phyloP scores from a whole-genome alignment of 2,329 filamentous ascomycete species.

The Beauveria sp. region DNA sequence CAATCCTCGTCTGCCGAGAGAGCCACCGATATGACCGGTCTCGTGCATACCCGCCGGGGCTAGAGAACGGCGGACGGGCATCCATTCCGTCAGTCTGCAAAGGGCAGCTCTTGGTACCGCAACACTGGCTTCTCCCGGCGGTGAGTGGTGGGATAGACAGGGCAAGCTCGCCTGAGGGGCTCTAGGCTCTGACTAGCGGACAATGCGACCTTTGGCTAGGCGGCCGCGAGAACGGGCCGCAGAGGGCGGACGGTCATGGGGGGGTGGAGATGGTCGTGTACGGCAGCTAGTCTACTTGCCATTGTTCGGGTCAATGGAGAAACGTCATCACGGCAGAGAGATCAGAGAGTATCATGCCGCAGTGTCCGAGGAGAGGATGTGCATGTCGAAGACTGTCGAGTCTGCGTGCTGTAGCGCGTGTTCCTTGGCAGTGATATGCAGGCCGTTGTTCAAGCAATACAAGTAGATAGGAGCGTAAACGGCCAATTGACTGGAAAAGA shows the following conservation, averaged over 20 bases:
- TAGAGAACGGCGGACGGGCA: background rate
- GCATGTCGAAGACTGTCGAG: background rate
- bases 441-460: background rate
- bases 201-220: constrained; percentile 5
- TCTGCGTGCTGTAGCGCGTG: background rate
- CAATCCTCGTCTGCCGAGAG: background rate
- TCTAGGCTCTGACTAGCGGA: background rate
- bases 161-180: background rate
- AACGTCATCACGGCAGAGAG: too few relatives aligned
- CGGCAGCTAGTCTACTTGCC: background rate
- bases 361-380: background rate
- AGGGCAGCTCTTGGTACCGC: background rate
- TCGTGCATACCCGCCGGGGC: constrained; percentile 13
- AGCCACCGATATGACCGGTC: constrained; percentile 1
- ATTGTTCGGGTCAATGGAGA: background rate
- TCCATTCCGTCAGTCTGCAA: background rate
- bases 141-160: background rate
- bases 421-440: background rate
- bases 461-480: background rate
- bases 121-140: background rate
- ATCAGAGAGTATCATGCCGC: background rate
- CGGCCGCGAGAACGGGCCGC: constrained; percentile 22
- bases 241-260: constrained; percentile 13
- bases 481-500: background rate
- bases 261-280: constrained; percentile 11